Base-by-base conservation (phyloP, 768 basidiomycete species). In the Fistulinella prunicolor region DNA sequence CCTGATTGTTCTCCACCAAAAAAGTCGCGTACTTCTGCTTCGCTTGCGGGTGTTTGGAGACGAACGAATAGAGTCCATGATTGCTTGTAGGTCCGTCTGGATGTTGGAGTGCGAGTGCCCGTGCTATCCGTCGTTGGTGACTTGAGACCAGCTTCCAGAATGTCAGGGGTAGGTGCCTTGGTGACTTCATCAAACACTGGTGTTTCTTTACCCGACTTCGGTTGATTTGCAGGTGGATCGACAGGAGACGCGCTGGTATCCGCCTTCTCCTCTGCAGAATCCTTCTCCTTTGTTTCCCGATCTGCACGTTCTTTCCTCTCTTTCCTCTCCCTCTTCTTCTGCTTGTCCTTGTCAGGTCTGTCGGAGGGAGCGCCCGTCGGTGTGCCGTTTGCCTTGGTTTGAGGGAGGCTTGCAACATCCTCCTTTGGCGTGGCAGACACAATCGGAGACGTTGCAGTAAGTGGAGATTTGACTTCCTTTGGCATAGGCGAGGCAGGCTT, bases 1-100 rank as follows among this genome's bases (percentile, higher is more conserved):
- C 85, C 85, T 28, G 68, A 73, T 64, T 81, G 79, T 1, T 83
- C 81, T 9, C 85, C 86, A 9, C 76, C 80, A 61, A 87, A 94
- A 70, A 89, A 91, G 16, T 86, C 86, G 46, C 78, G 76, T 8
- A 94, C 61, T 40, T 91, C 88, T 0, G 66, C 55, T 55, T 94
- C 91, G 9, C 65, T 77, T 6, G 79, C 72, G 12, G 76, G 62
- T 8, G 71, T 56, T 16, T 73, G 65, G 70, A 85, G 74, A 53
- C 85, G 81, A 76, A 94, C 81, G 67, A 89, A 93, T 43, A 93
- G 76, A 8, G 91, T 94, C 84, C 85, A 90, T 6, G 90, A 89
- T 64, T 88, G 81, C 34, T 87, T 75, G 23, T 78, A 71, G 0
- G 80, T 78, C 47, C 80, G 78, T 39, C 75, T 75, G 29, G 77